A percentile compares a stretch with the other conserved stretches of the same genome.
Evolutionary conservation across 164 flowering plant species (phyloP).

Genomic region (Magnolia kwangsiensis): DNA sequence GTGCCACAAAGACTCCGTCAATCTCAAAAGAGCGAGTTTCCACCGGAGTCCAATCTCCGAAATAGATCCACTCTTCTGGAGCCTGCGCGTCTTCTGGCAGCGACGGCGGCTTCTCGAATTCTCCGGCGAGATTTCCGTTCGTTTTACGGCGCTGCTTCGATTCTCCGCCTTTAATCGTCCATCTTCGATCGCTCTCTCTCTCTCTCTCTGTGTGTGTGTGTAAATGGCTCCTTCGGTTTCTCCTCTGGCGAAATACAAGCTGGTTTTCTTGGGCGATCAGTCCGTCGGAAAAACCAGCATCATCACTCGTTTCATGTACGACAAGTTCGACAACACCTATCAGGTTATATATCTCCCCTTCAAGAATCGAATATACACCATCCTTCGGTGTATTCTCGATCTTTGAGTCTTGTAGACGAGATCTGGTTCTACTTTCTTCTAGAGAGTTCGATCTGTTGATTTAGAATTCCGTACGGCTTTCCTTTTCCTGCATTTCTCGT

Average conservation of each 20-base stretch:
- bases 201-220: neutral
- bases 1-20: neutral
- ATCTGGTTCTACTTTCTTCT: neutral
- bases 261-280: constrained; percentile 81
- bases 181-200: neutral
- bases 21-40: neutral
- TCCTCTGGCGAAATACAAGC: constrained; percentile 75
- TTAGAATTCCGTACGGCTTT: neutral
- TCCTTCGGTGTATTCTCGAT: neutral
- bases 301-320: constrained; percentile 91
- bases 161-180: neutral
- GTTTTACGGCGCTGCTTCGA: constrained; percentile 1
- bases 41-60: neutral
- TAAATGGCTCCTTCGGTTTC: constrained; percentile 64
- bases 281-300: constrained; percentile 89
- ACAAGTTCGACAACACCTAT: constrained; percentile 78
- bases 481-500: neutral
- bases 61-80: neutral
- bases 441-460: neutral
- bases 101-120: constrained; percentile 3
- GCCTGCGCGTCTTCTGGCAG: neutral
- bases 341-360: constrained; percentile 47
- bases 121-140: constrained; percentile 6
- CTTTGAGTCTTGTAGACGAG: neutral
- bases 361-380: neutral